Percentiles rank a stretch among this genome's conserved stretches.
Conservation (phyloP, 1,139 yeast genomes). For the Tardiomyces digboiensis region DNA sequence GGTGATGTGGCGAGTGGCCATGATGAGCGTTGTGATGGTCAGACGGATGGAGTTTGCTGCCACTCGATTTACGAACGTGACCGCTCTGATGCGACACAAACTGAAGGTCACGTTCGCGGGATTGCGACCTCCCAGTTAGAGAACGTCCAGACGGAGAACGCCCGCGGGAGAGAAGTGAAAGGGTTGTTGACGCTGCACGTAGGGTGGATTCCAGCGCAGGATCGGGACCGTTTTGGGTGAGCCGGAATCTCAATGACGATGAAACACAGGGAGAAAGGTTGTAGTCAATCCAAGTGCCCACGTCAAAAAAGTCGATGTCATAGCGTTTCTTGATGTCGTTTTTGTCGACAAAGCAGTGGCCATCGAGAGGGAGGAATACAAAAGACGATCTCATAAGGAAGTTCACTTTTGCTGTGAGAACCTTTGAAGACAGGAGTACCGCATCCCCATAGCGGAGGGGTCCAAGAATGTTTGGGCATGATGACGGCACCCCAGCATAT, state of each 20-base stretch:
- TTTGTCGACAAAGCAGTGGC: constrained; percentile 55
- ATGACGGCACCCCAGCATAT: constrained; percentile 78
- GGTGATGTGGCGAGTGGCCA: not conserved
- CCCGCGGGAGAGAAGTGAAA: not conserved
- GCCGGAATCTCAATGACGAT: constrained; percentile 14
- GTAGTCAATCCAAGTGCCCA: constrained; percentile 70
- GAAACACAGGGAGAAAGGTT: constrained; percentile 70
- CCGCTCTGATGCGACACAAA: not conserved
- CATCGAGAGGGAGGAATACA: constrained; percentile 65
- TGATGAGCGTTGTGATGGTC: not conserved
- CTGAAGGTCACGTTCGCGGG: not conserved
- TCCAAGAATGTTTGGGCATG: constrained; percentile 79
- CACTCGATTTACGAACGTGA: not conserved
- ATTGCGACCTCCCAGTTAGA: not conserved
- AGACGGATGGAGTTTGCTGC: not conserved
- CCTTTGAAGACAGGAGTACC: constrained; percentile 62
- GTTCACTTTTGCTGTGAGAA: constrained; percentile 71
- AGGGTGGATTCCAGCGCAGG: not conserved
- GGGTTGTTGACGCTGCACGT: not conserved
- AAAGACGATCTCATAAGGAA: constrained; percentile 85
- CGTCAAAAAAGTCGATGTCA: constrained; percentile 69
- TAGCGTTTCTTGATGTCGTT: constrained; percentile 44
- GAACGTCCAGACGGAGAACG: not conserved
- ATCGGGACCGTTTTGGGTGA: constrained; percentile 7
- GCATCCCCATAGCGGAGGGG: constrained; percentile 79